Base-by-base conservation (phyloP, 2,329 filamentous ascomycete species). In the Aureobasidium sp. region DNA sequence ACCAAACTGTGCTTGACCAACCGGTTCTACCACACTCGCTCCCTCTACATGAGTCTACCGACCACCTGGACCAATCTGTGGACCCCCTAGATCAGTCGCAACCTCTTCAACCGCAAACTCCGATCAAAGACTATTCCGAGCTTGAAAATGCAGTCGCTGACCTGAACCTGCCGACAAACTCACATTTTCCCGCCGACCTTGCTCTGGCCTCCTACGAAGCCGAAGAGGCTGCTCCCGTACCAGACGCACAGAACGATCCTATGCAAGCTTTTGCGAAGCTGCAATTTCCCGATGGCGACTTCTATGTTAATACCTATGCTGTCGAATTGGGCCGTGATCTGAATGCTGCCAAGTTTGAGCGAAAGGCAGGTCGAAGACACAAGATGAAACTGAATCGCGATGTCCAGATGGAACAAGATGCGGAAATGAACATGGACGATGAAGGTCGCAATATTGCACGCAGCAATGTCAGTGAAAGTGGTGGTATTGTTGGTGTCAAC, bases 301-400 rank as follows among this genome's bases (percentile, higher is more conserved):
- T 89, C 72, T 88, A 89, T 74, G 88, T 92, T 85, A 90, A 86
- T 57, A 90, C 87, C 1, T 87, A 87, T 68, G 81, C 84, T 58
- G 82, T 91, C 67, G 83, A 89, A 62, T 84, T 92, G 32, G 88
- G 88, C 61, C 86, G 89, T 64, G 88, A 91, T 72, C 80, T 86
- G 68, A 76, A 79, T 58, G 85, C 85, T 10, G 74, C 84, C 41
- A 64, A 62, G 50, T 59, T 63, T 26, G 56, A 63, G 34, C 58
- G 55, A 15, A 58, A 63, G 50, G 41, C 61, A 48, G 55, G 51
- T 26, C 65, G 62, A 26, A 41, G 61, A 29, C 50, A 61, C 39
- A 65, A 62, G 58, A 67, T 51, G 42, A 59, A 56, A 23, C 20
- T 58, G 42, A 58, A 58, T 15, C 48, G 39, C 26, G 55, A 56